Base-by-base conservation (phyloP, 345 rosid species). In the Arabidopsis arenosa region DNA sequence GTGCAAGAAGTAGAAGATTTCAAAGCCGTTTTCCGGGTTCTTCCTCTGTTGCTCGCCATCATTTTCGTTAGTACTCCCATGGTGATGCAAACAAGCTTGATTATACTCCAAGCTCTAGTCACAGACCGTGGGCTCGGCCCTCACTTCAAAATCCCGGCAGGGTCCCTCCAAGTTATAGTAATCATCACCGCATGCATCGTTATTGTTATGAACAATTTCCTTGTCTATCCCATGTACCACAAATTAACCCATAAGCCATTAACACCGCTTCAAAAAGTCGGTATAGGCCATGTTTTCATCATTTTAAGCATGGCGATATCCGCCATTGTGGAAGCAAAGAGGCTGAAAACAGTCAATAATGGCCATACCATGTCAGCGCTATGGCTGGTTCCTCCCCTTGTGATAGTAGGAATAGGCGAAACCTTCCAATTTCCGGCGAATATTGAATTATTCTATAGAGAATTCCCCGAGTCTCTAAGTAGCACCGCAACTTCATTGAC, bases 1-100 rank as follows among this genome's bases (percentile, higher is more conserved):
- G 73, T 67, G 4, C 58, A 75, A 26, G 86, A 88, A 79, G 93
- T 87, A 39, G 96, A 87, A 70, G 87, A 88, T 77, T 79, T 87
- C 8, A 90, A 90, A 73, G 47, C 72, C 10, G 40, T 90, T 7
- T 15, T 88, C 10, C 79, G 69, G 59, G 75, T 86, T 56, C 55
- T 80, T 26, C 93, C 90, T 13, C 43, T 82, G 5, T 81, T 80
- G 75, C 64, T 85, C 59, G 14, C 79, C 8, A 17, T 71, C 12
- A 53, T 90, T 37, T 53, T 84, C 6, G 10, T 86, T 40, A 56
- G 68, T 71, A 80, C 56, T 10, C 75, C 87, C 11, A 43, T 83
- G 11, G 81, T 77, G 5, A 45, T 79, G 26, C 80, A 69, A 65
- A 13, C 17, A 37, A 83, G 81, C 68, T 32, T 85, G 75, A 58